Base-by-base conservation (phyloP, 2,329 filamentous ascomycete species). In the Xylariales sp. region DNA sequence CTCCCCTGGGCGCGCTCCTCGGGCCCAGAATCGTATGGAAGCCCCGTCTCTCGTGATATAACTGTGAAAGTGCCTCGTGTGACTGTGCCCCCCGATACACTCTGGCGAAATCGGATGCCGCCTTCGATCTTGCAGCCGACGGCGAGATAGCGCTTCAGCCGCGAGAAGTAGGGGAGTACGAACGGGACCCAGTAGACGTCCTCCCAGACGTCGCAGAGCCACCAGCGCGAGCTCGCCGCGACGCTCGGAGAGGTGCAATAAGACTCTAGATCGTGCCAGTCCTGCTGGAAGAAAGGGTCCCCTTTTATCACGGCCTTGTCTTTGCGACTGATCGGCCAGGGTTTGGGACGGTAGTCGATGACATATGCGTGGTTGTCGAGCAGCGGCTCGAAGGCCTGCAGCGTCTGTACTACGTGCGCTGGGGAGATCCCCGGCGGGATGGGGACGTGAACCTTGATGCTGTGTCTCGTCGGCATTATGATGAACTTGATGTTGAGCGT, bases 161-260 rank as follows among this genome's bases (percentile, higher is more conserved):
- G 68, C 49, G 68, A 69, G 57, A 64, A 69, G 32, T 64, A 69
- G 5, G 68, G 68, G 12, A 69, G 18, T 4, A 69, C 18, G 57
- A 65, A 62, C n/a, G 64, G 68, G 12, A 69, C 64, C 56, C 53
- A 69, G 65, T 64, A 68, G 45, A 67, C 65, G 48, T 69, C 68
- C 52, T 69, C 56, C 56, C 57, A 69, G 52, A 68, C 57, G 34
- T 69, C 62, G 53, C 53, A 65, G 34, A 68, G 6, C 65, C 64
- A 60, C 68, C 68, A 69, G 9, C 45, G 48, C 6, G 61, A 52
- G 28, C 36, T 23, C 1, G 23, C 16, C 28, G 30, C 16, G 28
- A 14, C 10, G 49, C 18, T n/a, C 3, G 28, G n/a, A 32, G 50
- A 12, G n/a, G 5, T 12, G 16, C 7, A 12, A 3, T 30, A 30